Base-by-base conservation (phyloP, 169 alveolate genomes). In the Eimeria praecox region DNA sequence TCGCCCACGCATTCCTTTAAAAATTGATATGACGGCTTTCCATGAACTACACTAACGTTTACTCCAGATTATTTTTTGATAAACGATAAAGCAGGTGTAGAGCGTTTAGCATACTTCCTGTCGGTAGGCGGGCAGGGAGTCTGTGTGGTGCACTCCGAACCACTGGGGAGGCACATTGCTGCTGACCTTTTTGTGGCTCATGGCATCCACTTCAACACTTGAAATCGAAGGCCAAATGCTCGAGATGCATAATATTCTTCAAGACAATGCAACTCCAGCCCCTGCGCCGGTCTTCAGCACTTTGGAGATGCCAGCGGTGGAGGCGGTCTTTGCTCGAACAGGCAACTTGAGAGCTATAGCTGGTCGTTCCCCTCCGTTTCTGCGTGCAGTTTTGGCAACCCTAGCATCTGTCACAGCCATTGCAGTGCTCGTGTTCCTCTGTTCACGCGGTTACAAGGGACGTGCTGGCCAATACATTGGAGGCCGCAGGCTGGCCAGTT, bases 401-500 rank as follows among this genome's bases (percentile, higher is more conserved):
- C 24, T 69, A 12, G 46, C 49, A 44, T 33, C 49, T 24, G 9
- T 69, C 3, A 49, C 80, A 10, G 80, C 80, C 30, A 16, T 69
- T 16, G n/a, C 80, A 33, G n/a, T 35, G 46, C 80, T 69, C 20
- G 80, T 69, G 2, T 35, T 35, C 24, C 35, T 69, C 80, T 69
- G 80, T 35, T 69, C 49, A n/a, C 44, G 80, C 3, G 49, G 9
- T 69, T 69, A 33, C 80, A 35, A 5, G n/a, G 10, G 80, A 33
- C 80, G 49, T 18, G 49, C 49, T 14, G 49, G 10, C 80, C 80
- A 33, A 1, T 8, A n/a, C 80, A 22, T 69, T 30, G 27, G n/a
- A 69, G 35, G n/a, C 80, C 80, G 80, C 49, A 69, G 46, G 80
- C 49, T 69, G 44, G 80, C 80, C 44, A 69, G 10, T n/a, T 69